Conservation (phyloP, 768 basidiomycete species). For the Leucosporidium yakuticum region DNA sequence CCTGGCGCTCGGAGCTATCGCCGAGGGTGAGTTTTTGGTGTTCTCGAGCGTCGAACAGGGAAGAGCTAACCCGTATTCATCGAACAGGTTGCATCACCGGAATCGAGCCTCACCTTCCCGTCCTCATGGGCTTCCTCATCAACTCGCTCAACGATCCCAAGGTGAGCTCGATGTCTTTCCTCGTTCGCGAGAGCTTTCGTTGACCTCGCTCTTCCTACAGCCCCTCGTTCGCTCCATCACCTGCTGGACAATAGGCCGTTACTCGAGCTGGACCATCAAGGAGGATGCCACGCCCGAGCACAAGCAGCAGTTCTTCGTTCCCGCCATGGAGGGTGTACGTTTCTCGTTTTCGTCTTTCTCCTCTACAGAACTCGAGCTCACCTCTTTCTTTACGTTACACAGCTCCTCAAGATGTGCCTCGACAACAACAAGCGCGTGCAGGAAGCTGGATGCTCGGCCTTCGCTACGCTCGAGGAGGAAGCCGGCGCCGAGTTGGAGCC, state of each 20-base stretch:
- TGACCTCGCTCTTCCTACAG: slow-evolving; percentile 45
- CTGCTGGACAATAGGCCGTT: slow-evolving; percentile 98
- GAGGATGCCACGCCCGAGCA: slow-evolving; percentile 68
- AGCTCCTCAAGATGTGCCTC: slow-evolving; percentile 95
- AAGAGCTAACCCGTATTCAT: background rate
- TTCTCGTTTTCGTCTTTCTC: background rate
- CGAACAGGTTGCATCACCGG: slow-evolving; percentile 84
- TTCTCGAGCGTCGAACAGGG: background rate
- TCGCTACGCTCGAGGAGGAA: slow-evolving; percentile 97
- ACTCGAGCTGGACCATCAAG: slow-evolving; percentile 84
- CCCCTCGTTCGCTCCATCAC: slow-evolving; percentile 96
- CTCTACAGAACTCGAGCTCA: background rate
- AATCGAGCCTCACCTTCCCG: slow-evolving; percentile 89
- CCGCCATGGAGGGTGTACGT: slow-evolving; percentile 94
- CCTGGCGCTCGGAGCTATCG: slow-evolving; percentile 93
- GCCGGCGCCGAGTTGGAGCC: slow-evolving; percentile 83
- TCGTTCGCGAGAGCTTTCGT: background rate
- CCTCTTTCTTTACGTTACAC: background rate
- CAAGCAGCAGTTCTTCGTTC: slow-evolving; percentile 83
- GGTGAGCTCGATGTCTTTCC: slow-evolving; percentile 48
- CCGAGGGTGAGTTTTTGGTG: slow-evolving; percentile 64
- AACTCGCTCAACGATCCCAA: slow-evolving; percentile 84
- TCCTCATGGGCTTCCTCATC: slow-evolving; percentile 85
- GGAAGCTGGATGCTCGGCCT: slow-evolving; percentile 97
- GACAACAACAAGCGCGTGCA: slow-evolving; percentile 99